Base-by-base conservation (phyloP, 805 yeast species). In the Wickerhamiella brachini region DNA sequence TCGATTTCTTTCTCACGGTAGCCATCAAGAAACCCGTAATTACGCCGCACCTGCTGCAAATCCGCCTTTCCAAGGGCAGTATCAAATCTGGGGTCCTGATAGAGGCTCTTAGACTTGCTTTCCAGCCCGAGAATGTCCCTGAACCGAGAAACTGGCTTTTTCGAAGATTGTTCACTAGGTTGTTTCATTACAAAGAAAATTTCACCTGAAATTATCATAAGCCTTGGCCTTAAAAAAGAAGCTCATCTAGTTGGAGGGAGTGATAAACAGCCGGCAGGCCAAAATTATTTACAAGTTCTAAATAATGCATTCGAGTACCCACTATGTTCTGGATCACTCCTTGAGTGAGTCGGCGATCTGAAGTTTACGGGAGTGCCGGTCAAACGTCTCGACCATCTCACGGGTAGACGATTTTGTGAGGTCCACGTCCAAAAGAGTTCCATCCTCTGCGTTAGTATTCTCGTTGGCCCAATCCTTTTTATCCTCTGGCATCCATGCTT, bases 51-150 rank as follows among this genome's bases (percentile, higher is more conserved):
- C 53, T 74, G 72, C 31, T 72, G 69, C 53, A 77, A 68, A 63
- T 89, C 90, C 0, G 93, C 85, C 59, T 79, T 83, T 52, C 97
- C 97, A 56, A 79, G 79, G 0, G 95, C 88, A 2, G 90, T 76
- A 65, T 93, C 96, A 64, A 93, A 93, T 58, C 98, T 74, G 34
- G 94, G 82, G 68, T 93, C 98, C 47, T 78, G 75, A 63, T 83
- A 81, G 26, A 82, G 66, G 15, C 70, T 71, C 15, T 65, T 31
- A 59, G 48, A 65, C 59, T 51, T 67, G 63, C 56, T 65, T 29
- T 55, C 54, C 22, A 65, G 65, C 5, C 68, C 70, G 1, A 71
- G 90, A 12, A 89, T 80, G 44, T 81, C 79, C 56, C 97, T 74
- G 38, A 86, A 71, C 56, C 73, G 71, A 0, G 86, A 70, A 0